phyloP scores from a whole-genome alignment of 2,329 filamentous ascomycete genomes.

The Zelopaecilomyces penicillatus region DNA sequence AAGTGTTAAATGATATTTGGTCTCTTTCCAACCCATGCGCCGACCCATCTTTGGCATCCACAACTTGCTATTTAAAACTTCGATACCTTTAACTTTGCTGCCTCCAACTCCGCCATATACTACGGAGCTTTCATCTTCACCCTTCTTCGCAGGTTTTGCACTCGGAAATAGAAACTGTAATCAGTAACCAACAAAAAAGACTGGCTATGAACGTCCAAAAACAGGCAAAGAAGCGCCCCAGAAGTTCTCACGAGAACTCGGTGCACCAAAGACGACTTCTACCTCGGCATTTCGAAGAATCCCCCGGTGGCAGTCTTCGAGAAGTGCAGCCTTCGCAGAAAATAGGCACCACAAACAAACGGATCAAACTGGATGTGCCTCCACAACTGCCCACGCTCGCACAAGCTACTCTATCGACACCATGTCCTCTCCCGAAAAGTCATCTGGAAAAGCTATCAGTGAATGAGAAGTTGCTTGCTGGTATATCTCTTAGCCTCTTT shows the following conservation, averaged over 20 bases:
- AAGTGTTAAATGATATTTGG: too few species aligned
- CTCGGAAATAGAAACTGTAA: too few species aligned
- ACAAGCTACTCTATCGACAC: background rate
- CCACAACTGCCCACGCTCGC: background rate
- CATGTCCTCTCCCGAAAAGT: background rate
- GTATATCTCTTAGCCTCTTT: background rate
- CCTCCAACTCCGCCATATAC: background rate
- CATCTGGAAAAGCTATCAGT: background rate
- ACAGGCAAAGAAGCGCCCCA: background rate
- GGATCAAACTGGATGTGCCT: background rate
- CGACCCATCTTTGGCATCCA: background rate
- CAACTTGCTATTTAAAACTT: background rate
- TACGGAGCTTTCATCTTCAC: background rate
- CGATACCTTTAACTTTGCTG: background rate
- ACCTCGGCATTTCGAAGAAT: background rate
- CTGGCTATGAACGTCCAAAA: background rate
- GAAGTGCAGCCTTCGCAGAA: background rate
- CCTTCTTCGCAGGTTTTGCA: too few species aligned
- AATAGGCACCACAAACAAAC: background rate
- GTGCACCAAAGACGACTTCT: background rate
- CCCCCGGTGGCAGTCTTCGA: background rate
- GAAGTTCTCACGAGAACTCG: background rate
- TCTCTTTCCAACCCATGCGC: too few species aligned
- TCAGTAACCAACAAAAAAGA: background rate
- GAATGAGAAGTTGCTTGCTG: conserved; percentile 1